These are phyloP conservation scores for Limonomyces culmigenus DNA, from an alignment of 1,284 basidiomycete genomes.

Conservation along the genomic window DNA sequence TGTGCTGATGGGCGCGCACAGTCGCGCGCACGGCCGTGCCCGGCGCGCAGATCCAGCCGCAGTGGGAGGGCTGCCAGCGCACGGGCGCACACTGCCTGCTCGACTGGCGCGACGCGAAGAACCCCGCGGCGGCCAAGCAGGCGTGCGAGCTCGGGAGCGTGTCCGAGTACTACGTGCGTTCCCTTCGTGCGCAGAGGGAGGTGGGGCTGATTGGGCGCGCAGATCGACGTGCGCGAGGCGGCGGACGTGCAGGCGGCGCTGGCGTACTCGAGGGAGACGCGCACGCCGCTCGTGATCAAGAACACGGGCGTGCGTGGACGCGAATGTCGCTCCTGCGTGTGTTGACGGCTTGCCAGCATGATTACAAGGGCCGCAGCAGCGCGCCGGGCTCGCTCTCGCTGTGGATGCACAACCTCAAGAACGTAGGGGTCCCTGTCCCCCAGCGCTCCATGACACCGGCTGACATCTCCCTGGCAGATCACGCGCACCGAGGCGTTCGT, in stretches of 20 bases:
- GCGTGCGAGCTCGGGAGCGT: slow-evolving; percentile 1
- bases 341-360: slow-evolving; percentile 18
- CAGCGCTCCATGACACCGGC: not conserved
- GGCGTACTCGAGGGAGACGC: slow-evolving; percentile 19
- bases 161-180: slow-evolving; percentile 1
- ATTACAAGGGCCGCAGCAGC: slow-evolving; percentile 26
- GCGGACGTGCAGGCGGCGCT: slow-evolving; percentile 25
- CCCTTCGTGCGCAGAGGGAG: no score
- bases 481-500: not conserved
- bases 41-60: slow-evolving; percentile 3
- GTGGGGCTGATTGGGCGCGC: not conserved
- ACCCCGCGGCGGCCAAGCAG: not conserved
- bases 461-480: slow-evolving; percentile 4
- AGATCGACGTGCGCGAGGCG: slow-evolving; percentile 25
- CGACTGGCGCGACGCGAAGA: slow-evolving; percentile 9
- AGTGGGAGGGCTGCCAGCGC: slow-evolving; percentile 16
- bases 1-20: no score
- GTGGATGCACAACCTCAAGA: slow-evolving; percentile 16
- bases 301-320: slow-evolving; percentile 26
- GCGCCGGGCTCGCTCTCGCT: slow-evolving; percentile 22
- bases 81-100: slow-evolving; percentile 12
- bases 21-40: not conserved
- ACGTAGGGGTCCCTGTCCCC: slow-evolving; percentile 3
- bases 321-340: not conserved
- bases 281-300: slow-evolving; percentile 26